These are phyloP conservation scores for Urtica urens DNA, from an alignment of 306 rosid species.

Conservation along the genomic window DNA sequence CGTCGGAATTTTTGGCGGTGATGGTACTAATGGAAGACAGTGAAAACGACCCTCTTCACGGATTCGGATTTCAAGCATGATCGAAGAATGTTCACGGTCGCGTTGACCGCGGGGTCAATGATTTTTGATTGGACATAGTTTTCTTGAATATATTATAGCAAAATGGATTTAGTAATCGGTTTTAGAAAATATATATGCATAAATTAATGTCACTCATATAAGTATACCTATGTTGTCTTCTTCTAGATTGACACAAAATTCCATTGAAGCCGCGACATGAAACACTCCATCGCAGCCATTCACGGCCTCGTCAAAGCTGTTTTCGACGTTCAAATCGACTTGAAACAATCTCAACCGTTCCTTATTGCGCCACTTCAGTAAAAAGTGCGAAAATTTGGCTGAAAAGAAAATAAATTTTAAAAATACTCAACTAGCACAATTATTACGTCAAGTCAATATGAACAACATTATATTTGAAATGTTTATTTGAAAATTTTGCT, in stretches of 20 bases:
- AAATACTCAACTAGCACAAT: no score
- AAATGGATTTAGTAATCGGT: neutral
- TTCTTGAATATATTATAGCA: conserved; percentile 30
- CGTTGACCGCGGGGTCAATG: conserved; percentile 48
- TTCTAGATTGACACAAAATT: conserved; percentile 24
- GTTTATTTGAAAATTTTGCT: no score
- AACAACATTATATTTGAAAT: no score
- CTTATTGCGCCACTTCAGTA: conserved; percentile 32
- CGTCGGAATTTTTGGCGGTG: conserved; percentile 48
- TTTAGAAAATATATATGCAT: neutral
- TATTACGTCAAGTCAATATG: no score
- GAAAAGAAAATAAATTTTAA: no score
- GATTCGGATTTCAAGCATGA: conserved; percentile 62
- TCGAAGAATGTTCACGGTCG: conserved; percentile 46
- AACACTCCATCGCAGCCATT: conserved; percentile 60
- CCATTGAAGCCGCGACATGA: conserved; percentile 73
- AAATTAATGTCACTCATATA: neutral
- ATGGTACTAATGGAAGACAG: conserved; percentile 73
- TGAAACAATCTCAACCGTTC: conserved; percentile 49
- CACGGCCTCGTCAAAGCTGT: conserved; percentile 70
- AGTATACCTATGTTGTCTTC: conserved; percentile 52
- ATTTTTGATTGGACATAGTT: conserved; percentile 37
- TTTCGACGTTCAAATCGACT: conserved; percentile 53
- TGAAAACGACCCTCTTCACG: conserved; percentile 64
- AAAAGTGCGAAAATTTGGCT: conserved; percentile 53